phyloP scores from a whole-genome alignment of 2,329 filamentous ascomycete species.

The Monilinia aucupariae region DNA sequence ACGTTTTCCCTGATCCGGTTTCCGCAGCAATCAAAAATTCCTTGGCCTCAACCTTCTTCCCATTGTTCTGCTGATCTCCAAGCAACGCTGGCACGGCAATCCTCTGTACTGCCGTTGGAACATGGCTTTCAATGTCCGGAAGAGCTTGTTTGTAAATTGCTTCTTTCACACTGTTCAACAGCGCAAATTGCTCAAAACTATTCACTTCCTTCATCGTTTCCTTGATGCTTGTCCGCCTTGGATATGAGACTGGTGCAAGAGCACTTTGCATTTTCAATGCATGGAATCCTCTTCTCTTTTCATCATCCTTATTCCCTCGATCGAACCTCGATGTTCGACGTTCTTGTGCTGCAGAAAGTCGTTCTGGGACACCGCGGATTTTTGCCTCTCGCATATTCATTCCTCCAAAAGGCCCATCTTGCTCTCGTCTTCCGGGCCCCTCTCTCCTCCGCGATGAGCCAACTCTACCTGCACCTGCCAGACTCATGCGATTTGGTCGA shows the following conservation, averaged over 20 bases:
- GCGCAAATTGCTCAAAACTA: slow-evolving; percentile 72
- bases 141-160: slow-evolving; percentile 70
- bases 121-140: slow-evolving; percentile 65
- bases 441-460: slow-evolving; percentile 16
- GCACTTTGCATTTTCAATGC: slow-evolving; percentile 91
- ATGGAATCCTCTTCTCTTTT: slow-evolving; percentile 49
- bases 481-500: slow-evolving; percentile 30
- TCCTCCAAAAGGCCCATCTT: slow-evolving; percentile 50
- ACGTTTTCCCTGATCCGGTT: slow-evolving; percentile 93
- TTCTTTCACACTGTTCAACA: slow-evolving; percentile 66
- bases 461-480: slow-evolving; percentile 28
- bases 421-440: slow-evolving; percentile 38
- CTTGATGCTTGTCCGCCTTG: slow-evolving; percentile 50
- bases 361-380: slow-evolving; percentile 39
- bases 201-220: slow-evolving; percentile 60
- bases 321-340: slow-evolving; percentile 16
- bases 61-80: slow-evolving; percentile 42
- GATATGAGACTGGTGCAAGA: slow-evolving; percentile 71
- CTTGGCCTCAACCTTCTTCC: slow-evolving; percentile 34
- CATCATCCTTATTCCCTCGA: slow-evolving; percentile 23
- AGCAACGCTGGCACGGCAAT: slow-evolving; percentile 81
- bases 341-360: slow-evolving; percentile 29
- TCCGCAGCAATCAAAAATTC: slow-evolving; percentile 85
- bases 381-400: slow-evolving; percentile 52
- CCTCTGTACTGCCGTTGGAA: slow-evolving; percentile 82